phyloP scores from a whole-genome alignment of 2,329 filamentous ascomycete species.

The Fusarium annulatum region DNA sequence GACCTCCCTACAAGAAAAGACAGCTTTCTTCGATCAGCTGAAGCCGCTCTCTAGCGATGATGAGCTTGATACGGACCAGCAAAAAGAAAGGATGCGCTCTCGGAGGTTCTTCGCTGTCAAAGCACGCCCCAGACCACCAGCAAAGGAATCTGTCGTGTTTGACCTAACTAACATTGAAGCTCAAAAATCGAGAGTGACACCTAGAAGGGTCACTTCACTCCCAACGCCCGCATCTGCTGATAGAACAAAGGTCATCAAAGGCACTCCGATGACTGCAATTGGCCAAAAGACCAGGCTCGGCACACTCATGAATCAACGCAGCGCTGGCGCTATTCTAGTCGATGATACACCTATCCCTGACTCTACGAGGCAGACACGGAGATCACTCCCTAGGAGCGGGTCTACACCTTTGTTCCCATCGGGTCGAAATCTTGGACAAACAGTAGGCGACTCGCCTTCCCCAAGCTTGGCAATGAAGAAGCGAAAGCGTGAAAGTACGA shows the following conservation, averaged over 20 bases:
- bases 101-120: slow-evolving; percentile 45
- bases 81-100: slow-evolving; percentile 48
- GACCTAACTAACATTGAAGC: slow-evolving; percentile 34
- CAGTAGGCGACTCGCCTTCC: slow-evolving; percentile 41
- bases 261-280: slow-evolving; percentile 44
- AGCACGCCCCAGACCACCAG: background rate
- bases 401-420: slow-evolving; percentile 47
- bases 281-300: slow-evolving; percentile 37
- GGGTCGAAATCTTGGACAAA: slow-evolving; percentile 10
- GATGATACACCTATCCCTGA: slow-evolving; percentile 48
- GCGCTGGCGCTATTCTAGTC: slow-evolving; percentile 35
- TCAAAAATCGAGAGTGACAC: slow-evolving; percentile 23
- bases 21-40: slow-evolving; percentile 59
- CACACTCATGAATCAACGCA: slow-evolving; percentile 32
- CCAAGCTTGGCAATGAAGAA: slow-evolving; percentile 51
- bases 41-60: slow-evolving; percentile 50
- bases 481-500: slow-evolving; percentile 56
- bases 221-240: slow-evolving; percentile 22
- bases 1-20: slow-evolving; percentile 54
- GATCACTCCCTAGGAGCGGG: slow-evolving; percentile 40
- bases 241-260: slow-evolving; percentile 42
- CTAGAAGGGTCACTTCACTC: slow-evolving; percentile 33
- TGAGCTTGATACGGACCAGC: slow-evolving; percentile 46
- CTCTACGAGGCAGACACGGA: slow-evolving; percentile 32
- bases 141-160: slow-evolving; percentile 17